phyloP scores from a whole-genome alignment of 2,329 filamentous ascomycete genomes.

The Elsinoe batatas region DNA sequence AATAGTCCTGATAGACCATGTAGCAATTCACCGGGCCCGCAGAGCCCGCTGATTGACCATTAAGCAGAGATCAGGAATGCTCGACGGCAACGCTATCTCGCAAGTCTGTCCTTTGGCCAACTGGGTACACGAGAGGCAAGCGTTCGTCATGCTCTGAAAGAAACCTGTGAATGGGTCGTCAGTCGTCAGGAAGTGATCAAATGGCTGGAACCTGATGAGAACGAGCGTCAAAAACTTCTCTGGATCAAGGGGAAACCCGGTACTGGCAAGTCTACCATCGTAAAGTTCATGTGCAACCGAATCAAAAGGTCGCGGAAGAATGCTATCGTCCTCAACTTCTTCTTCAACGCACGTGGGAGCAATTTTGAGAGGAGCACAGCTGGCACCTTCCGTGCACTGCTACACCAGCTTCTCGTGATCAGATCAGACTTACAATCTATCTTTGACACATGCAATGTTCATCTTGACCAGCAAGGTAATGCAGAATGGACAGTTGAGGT shows the following conservation, averaged over 20 bases:
- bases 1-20: not conserved
- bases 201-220: not conserved
- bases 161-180: not conserved
- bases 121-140: not conserved
- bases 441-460: slow-evolving; percentile 21
- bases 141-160: not conserved
- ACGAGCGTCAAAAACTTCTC: slow-evolving; percentile 6
- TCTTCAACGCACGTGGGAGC: slow-evolving; percentile 13
- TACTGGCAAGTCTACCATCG: slow-evolving; percentile 17
- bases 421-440: slow-evolving; percentile 14
- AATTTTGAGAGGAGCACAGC: not conserved
- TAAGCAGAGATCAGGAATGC: not conserved
- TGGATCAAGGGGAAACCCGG: slow-evolving; percentile 19
- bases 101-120: not conserved
- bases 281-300: slow-evolving; percentile 11
- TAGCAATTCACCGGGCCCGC: not conserved
- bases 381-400: slow-evolving; percentile 10
- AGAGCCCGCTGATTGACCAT: not conserved
- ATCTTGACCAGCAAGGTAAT: slow-evolving; percentile 12
- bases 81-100: not conserved
- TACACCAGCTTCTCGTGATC: slow-evolving; percentile 8
- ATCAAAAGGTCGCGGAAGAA: not conserved
- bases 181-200: not conserved
- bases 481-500: slow-evolving; percentile 13
- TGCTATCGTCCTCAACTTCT: slow-evolving; percentile 4